Evolutionary conservation across 176 grass and related monocot species (phyloP).

Genomic region (Bothriochloa decipiens): DNA sequence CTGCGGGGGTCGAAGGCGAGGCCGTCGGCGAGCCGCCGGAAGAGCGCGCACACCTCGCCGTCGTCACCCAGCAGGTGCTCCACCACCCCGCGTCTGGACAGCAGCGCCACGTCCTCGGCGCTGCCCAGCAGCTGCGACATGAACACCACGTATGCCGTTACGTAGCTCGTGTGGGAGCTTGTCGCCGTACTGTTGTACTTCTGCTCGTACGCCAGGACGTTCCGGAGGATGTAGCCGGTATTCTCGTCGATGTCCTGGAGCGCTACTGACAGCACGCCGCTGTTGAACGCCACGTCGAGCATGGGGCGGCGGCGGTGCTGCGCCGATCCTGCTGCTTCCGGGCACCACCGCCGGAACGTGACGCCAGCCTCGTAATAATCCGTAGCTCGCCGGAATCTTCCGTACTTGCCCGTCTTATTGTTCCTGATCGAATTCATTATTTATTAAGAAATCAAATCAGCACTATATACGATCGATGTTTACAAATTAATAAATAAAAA

Average conservation of each 20-base stretch:
- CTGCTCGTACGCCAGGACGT: slow-evolving; percentile 26
- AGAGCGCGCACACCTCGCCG: not conserved
- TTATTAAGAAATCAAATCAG: too few relatives aligned
- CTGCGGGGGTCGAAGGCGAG: not conserved
- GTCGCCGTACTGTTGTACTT: not conserved
- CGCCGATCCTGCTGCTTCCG: not conserved
- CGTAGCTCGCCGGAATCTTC: slow-evolving; percentile 15
- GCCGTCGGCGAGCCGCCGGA: not conserved
- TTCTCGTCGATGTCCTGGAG: not conserved
- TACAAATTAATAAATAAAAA: too few relatives aligned
- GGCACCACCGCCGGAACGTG: not conserved
- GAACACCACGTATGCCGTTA: slow-evolving; percentile 27
- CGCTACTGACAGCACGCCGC: not conserved
- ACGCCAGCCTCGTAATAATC: slow-evolving; percentile 38
- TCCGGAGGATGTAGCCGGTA: slow-evolving; percentile 12
- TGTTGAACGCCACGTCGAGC: not conserved
- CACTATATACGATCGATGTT: too few relatives aligned
- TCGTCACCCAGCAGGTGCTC: slow-evolving; percentile 17
- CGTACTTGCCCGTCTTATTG: not conserved
- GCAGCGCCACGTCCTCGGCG: slow-evolving; percentile 31
- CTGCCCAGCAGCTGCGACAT: slow-evolving; percentile 26
- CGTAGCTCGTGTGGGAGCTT: not conserved
- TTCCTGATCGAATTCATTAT: too few relatives aligned
- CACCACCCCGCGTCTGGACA: not conserved
- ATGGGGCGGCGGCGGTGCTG: not conserved